A percentile compares a stretch with the other conserved stretches of the same genome.
Conservation (phyloP, 805 yeast genomes). For the Saturnispora sanitii region DNA sequence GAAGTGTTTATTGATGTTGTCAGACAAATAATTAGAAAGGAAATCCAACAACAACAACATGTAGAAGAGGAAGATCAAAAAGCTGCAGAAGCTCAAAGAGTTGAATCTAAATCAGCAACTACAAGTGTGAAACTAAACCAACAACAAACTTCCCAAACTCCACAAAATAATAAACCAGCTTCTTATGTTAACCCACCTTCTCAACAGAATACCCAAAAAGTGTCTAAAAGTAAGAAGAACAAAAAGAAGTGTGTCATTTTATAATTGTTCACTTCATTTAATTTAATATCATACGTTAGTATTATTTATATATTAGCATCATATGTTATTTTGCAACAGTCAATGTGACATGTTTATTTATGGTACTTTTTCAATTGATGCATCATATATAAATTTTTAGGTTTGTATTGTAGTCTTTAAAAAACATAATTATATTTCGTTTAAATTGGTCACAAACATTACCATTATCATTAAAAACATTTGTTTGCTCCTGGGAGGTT, state of each 20-base stretch:
- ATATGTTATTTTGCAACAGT: background rate
- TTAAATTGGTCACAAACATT: no score
- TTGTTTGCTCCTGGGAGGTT: no score
- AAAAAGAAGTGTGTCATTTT: slow-evolving; percentile 8
- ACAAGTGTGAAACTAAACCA: background rate
- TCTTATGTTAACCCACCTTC: background rate
- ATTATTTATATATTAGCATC: background rate
- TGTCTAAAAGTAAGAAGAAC: slow-evolving; percentile 3
- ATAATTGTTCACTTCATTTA: background rate
- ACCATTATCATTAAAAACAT: no score
- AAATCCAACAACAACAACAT: slow-evolving; percentile 27
- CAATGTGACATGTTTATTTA: background rate
- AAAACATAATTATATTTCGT: no score
- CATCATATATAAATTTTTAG: background rate
- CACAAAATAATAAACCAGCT: background rate
- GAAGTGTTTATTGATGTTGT: slow-evolving; percentile 85
- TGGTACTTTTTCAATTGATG: background rate
- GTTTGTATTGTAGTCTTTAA: background rate
- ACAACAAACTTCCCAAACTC: background rate
- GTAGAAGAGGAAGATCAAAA: slow-evolving; percentile 3
- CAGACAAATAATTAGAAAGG: slow-evolving; percentile 78
- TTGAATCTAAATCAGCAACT: slow-evolving; percentile 3
- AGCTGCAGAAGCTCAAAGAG: background rate
- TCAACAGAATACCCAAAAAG: background rate
- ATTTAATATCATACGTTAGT: background rate